A percentile compares a stretch with the other conserved stretches of the same genome.
phyloP scores from a whole-genome alignment of 2,329 filamentous ascomycete genomes.

The Pseudocercospora crystallina region DNA sequence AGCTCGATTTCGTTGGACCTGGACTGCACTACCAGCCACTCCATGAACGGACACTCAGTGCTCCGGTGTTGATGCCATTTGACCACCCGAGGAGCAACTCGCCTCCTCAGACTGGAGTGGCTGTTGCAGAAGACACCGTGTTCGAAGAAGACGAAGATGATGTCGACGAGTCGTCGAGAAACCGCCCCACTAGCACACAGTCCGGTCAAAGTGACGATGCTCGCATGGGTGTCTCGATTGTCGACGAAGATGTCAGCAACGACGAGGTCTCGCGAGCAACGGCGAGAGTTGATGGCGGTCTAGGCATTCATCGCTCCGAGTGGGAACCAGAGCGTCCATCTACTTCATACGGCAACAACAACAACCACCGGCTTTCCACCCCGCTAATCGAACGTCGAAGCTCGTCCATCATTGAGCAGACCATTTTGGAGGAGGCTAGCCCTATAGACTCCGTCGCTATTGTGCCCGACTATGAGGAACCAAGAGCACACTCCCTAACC shows the following conservation, averaged over 20 bases:
- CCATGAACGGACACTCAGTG: slow-evolving; percentile 76
- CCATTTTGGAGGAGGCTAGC: slow-evolving; percentile 37
- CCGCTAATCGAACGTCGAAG: slow-evolving; percentile 29
- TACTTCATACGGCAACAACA: slow-evolving; percentile 19
- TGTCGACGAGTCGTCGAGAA: slow-evolving; percentile 19
- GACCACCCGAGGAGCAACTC: slow-evolving; percentile 46
- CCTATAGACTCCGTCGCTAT: slow-evolving; percentile 43
- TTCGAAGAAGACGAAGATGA: slow-evolving; percentile 65
- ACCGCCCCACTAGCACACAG: slow-evolving; percentile 14
- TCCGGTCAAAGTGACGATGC: slow-evolving; percentile 20
- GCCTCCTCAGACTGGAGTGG: slow-evolving; percentile 64
- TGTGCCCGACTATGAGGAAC: slow-evolving; percentile 49
- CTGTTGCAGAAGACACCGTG: slow-evolving; percentile 57
- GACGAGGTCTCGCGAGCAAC: slow-evolving; percentile 4
- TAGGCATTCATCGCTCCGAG: slow-evolving; percentile 22
- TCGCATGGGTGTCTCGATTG: slow-evolving; percentile 31
- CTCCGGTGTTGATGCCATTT: slow-evolving; percentile 75
- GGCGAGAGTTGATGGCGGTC: slow-evolving; percentile 20
- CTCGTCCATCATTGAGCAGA: slow-evolving; percentile 36
- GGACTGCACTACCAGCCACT: slow-evolving; percentile 62
- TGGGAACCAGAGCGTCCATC: slow-evolving; percentile 26
- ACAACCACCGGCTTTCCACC: slow-evolving; percentile 23
- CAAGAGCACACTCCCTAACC: slow-evolving; percentile 49
- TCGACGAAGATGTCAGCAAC: slow-evolving; percentile 28
- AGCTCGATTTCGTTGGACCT: slow-evolving; percentile 66